A percentile compares a stretch with the other conserved stretches of the same genome.
Evolutionary conservation across 2,329 filamentous ascomycete genomes (phyloP).

Genomic region (Proliferodiscus dingleyae): DNA sequence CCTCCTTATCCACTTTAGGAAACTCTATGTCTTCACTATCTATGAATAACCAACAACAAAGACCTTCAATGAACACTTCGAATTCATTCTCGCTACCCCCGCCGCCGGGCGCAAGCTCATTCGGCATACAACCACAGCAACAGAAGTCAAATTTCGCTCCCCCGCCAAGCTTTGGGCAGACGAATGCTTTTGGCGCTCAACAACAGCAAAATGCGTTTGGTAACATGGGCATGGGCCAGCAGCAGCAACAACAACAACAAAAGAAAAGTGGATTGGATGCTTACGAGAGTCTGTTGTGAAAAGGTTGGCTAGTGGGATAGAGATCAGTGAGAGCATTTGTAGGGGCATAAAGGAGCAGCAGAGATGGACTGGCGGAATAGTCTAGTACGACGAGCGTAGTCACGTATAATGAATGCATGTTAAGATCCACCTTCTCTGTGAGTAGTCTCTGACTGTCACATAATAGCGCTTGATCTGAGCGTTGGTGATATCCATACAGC

Average conservation of each 20-base stretch:
- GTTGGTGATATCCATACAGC: too few relatives aligned
- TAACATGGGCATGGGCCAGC: constrained; percentile 1
- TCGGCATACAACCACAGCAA: constrained; percentile 9
- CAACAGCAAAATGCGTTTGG: constrained; percentile 15
- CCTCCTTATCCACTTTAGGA: constrained; percentile 35
- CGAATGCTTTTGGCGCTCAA: background rate
- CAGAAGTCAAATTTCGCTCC: constrained; percentile 12
- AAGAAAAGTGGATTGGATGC: constrained; percentile 46
- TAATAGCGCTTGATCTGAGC: too few relatives aligned
- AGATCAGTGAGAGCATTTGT: background rate
- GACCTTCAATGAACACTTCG: constrained; percentile 33
- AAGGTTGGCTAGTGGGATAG: background rate
- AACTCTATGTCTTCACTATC: constrained; percentile 46
- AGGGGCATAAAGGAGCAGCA: background rate
- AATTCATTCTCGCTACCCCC: constrained; percentile 51
- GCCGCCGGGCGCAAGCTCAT: constrained; percentile 19
- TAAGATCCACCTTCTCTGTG: too few relatives aligned
- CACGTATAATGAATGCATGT: too few relatives aligned
- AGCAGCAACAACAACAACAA: constrained; percentile 15
- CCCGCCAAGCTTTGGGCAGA: constrained; percentile 17
- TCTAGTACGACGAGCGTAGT: too few relatives aligned
- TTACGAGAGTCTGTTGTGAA: constrained; percentile 49
- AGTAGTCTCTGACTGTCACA: too few relatives aligned
- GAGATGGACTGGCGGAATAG: too few relatives aligned
- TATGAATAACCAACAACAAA: constrained; percentile 37